Conservation (phyloP, 1,139 yeast genomes). For the Petasospora fabianii region DNA sequence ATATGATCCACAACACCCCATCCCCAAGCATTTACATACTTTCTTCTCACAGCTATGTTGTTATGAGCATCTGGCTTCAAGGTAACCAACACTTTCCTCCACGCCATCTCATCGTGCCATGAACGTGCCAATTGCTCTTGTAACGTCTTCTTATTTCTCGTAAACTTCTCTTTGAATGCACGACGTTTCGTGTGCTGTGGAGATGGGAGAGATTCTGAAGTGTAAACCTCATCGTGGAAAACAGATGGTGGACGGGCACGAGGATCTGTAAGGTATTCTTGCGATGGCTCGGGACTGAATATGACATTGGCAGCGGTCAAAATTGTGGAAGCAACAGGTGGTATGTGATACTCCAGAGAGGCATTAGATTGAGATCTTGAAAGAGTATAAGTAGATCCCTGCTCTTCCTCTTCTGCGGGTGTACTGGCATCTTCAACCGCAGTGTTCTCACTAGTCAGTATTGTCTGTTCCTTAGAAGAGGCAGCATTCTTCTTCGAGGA, state of each 20-base stretch:
- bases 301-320: constrained; percentile 57
- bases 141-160: constrained; percentile 38
- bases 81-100: constrained; percentile 90
- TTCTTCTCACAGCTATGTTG: constrained; percentile 82
- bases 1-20: constrained; percentile 91
- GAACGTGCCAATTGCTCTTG: constrained; percentile 87
- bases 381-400: no score
- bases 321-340: constrained; percentile 54
- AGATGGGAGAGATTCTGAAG: constrained; percentile 61
- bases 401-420: no score
- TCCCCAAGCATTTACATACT: constrained; percentile 93
- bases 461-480: background rate
- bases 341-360: constrained; percentile 33
- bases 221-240: constrained; percentile 78
- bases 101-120: constrained; percentile 80
- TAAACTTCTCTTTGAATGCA: constrained; percentile 23
- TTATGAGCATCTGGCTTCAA: constrained; percentile 94
- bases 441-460: background rate
- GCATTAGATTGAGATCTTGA: no score
- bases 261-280: constrained; percentile 62
- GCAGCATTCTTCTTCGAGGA: constrained; percentile 1
- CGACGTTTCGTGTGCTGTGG: constrained; percentile 30
- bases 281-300: constrained; percentile 81
- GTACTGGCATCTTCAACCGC: no score
- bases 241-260: constrained; percentile 51